Conservation (phyloP, 2,329 filamentous ascomycete species). For the Thelonectria discophora region DNA sequence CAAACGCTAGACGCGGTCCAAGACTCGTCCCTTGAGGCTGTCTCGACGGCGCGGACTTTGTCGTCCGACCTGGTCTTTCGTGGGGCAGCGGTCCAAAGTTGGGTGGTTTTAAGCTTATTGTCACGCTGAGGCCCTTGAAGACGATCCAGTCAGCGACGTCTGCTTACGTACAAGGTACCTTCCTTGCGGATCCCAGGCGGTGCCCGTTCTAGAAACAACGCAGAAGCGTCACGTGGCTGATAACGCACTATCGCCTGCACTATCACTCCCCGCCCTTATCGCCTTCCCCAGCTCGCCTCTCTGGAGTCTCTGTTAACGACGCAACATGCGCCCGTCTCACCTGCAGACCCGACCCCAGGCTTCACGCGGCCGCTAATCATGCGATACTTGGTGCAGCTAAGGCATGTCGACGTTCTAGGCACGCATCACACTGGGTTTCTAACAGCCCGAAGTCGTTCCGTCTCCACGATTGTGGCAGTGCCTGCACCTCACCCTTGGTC, state of each 20-base stretch:
- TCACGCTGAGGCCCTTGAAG: constrained; percentile 33
- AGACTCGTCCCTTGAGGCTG: constrained; percentile 10
- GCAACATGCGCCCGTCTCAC: background rate
- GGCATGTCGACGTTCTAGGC: constrained; percentile 27
- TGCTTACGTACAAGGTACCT: constrained; percentile 41
- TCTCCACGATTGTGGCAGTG: constrained; percentile 38
- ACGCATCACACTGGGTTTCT: constrained; percentile 33
- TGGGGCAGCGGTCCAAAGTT: constrained; percentile 31
- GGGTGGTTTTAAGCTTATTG: constrained; percentile 43
- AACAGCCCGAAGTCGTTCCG: constrained; percentile 32
- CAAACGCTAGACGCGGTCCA: constrained; percentile 5
- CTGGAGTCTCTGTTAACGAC: constrained; percentile 13
- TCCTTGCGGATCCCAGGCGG: constrained; percentile 15
- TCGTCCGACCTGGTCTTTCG: constrained; percentile 8
- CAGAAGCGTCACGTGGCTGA: constrained; percentile 23
- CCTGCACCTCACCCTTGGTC: constrained; percentile 38
- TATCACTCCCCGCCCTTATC: background rate
- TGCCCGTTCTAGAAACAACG: constrained; percentile 36
- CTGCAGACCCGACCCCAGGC: constrained; percentile 20
- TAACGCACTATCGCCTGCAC: constrained; percentile 24
- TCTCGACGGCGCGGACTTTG: constrained; percentile 28
- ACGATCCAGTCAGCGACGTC: constrained; percentile 31
- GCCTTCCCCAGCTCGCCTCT: background rate
- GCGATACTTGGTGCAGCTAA: constrained; percentile 38
- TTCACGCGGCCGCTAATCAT: constrained; percentile 22